Evolutionary conservation across 768 basidiomycete species (phyloP).

Genomic region (Ramaria sp.): DNA sequence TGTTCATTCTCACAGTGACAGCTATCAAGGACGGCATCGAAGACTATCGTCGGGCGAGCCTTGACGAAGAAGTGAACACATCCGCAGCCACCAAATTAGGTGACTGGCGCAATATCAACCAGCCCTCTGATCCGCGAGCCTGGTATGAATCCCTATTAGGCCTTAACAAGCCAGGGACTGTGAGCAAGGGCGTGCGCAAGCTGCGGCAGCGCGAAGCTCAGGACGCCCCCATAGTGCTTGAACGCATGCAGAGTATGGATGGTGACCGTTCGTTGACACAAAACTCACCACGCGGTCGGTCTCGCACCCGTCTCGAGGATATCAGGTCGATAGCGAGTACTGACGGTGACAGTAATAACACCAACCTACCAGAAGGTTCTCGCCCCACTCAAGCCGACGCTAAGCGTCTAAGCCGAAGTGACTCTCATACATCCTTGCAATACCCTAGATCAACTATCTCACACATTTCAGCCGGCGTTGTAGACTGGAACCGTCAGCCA

Average conservation of each 20-base stretch:
- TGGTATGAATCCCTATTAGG: slow-evolving; percentile 70
- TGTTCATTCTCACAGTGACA: slow-evolving; percentile 81
- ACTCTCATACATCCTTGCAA: slow-evolving; percentile 4
- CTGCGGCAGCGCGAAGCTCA: slow-evolving; percentile 61
- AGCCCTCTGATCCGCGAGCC: slow-evolving; percentile 61
- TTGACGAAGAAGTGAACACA: slow-evolving; percentile 93
- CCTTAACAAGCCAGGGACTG: slow-evolving; percentile 57
- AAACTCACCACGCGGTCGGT: slow-evolving; percentile 15
- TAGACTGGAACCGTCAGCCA: slow-evolving; percentile 62
- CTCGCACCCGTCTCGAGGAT: slow-evolving; percentile 41
- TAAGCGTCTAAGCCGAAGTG: slow-evolving; percentile 6
- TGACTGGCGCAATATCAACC: slow-evolving; percentile 83
- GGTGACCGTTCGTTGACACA: slow-evolving; percentile 24
- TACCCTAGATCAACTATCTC: slow-evolving; percentile 23
- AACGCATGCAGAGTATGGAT: slow-evolving; percentile 17
- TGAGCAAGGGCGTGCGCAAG: slow-evolving; percentile 78
- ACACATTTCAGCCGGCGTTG: slow-evolving; percentile 51
- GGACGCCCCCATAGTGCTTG: slow-evolving; percentile 51
- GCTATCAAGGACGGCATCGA: slow-evolving; percentile 94
- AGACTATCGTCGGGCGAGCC: slow-evolving; percentile 79
- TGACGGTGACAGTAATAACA: slow-evolving; percentile 22
- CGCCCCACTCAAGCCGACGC: too few relatives aligned
- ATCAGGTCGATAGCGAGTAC: slow-evolving; percentile 51
- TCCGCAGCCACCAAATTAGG: slow-evolving; percentile 85
- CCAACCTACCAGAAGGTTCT: slow-evolving; percentile 45